Evolutionary conservation across 805 yeast genomes (phyloP).

Genomic region (Danielia oregonensis): DNA sequence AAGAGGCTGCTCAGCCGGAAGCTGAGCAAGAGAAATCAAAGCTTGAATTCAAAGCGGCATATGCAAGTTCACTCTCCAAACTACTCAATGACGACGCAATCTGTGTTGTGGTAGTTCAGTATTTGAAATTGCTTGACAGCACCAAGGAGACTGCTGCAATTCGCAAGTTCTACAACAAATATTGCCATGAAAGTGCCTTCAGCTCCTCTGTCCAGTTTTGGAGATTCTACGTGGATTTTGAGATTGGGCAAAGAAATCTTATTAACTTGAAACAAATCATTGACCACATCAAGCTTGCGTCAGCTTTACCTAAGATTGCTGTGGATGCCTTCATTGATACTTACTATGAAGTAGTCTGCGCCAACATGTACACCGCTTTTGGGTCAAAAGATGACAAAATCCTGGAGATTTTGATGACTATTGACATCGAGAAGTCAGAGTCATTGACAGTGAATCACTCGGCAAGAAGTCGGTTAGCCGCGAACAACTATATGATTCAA

Average conservation of each 20-base stretch:
- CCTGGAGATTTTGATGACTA: constrained; percentile 10
- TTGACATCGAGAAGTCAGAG: constrained; percentile 22
- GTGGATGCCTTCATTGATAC: constrained; percentile 42
- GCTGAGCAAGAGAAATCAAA: not conserved
- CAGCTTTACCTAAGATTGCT: constrained; percentile 45
- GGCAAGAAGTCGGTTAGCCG: constrained; percentile 20
- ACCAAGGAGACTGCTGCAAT: constrained; percentile 19
- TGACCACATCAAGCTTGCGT: constrained; percentile 39
- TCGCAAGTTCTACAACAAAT: constrained; percentile 28
- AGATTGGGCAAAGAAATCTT: constrained; percentile 41
- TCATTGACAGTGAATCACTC: constrained; percentile 25
- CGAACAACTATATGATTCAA: constrained; percentile 17
- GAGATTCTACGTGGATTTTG: constrained; percentile 54
- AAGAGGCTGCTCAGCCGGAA: not conserved
- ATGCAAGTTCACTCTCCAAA: constrained; percentile 20
- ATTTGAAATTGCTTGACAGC: constrained; percentile 30
- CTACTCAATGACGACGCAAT: constrained; percentile 41
- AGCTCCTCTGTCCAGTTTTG: constrained; percentile 49
- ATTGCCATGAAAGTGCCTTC: constrained; percentile 27
- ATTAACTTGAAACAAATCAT: constrained; percentile 44
- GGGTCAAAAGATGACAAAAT: constrained; percentile 10
- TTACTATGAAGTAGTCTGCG: constrained; percentile 18
- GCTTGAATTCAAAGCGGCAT: constrained; percentile 9
- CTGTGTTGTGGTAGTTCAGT: constrained; percentile 22
- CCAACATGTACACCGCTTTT: constrained; percentile 19